Base-by-base conservation (phyloP, 1,284 basidiomycete genomes). In the Ganoderma leucocontextum region DNA sequence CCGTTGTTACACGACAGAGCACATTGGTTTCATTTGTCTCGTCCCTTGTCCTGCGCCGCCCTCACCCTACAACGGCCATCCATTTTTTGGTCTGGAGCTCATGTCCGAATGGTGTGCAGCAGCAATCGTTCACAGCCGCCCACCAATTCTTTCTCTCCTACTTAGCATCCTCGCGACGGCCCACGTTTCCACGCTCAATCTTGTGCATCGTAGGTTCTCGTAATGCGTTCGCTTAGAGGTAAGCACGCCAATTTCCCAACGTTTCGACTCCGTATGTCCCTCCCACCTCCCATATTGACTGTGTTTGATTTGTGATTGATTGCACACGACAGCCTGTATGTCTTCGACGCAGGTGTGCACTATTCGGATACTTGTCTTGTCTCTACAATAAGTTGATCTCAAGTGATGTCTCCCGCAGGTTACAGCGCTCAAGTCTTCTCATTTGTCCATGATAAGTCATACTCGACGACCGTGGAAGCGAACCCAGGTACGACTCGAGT, bases 71-170 rank as follows among this genome's bases (percentile, higher is more conserved):
- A 58, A 33, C 19, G 55, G 10, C 17, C 33, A 33, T 57, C 29
- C 33, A 58, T 10, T 58, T n/a, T 33, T 9, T 35, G 35, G 12
- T 35, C 33, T 22, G 55, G 19, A 47, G 55, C 35, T n/a, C 19
- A 36, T 38, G 4, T 38, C 55, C 55, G 55, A 38, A 22, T 58
- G 38, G 55, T n/a, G n/a, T 58, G 36, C 36, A 10, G 35, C 15
- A 38, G 22, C n/a, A 13, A 38, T 38, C 53, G 35, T 33, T 55
- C 53, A 19, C 53, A 55, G 53, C 25, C 33, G 19, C 35, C 53
- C 53, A 55, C 53, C 53, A 55, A 55, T 58, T 38, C 55, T n/a
- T 58, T n/a, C 19, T 38, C 15, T 58, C n/a, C 17, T 33, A n/a
- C n/a, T n/a, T n/a, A 53, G 25, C 52, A 38, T 36, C 55, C 29